Base-by-base conservation (phyloP, 768 basidiomycete genomes). In the Lactarius vividus region DNA sequence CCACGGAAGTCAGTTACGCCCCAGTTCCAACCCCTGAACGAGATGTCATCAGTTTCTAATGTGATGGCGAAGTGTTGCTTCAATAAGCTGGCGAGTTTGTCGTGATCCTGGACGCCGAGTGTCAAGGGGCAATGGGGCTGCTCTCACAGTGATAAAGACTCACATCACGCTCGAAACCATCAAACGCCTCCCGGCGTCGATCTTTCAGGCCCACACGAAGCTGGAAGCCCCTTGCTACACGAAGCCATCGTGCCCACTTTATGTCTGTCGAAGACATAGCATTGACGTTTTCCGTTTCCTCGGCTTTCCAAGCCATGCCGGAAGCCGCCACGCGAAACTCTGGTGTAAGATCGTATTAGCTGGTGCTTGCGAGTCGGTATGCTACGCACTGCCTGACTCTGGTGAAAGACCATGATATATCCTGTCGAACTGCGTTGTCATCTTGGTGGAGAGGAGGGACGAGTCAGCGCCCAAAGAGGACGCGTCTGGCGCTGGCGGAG, bases 1-100 rank as follows among this genome's bases (percentile, higher is more conserved):
- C 96, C 93, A 83, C 93, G 91, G 69, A 98, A 92, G 73, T 96
- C 94, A 2, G 93, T 92, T 35, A 89, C 85, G 5, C 97, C 97
- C 97, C 97, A 98, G 75, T 99, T 98, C 94, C 94, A 98, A 0
- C 97, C 97, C 74, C 92, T 95, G 75, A 96, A 85, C 15, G 92
- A 88, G 20, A 88, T 82, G 70, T 99, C 97, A 75, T 87, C 88
- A 5, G 83, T 84, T 74, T 98, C 97, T 28, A 98, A 80, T 3
- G 90, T 85, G 64, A 96, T 80, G 52, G 83, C 85, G 78, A 94
- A 98, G 77, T 94, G 86, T 67, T 91, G 91, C 77, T 96, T 96
- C 70, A 97, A 77, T 52, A 96, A 74, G 59, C 83, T 79, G 4
- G 88, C 80, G n/a, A 98, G 74, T 68, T 88, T 89, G 65, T 98